Evolutionary conservation across 129 eudicot species (phyloP), one percentile per base, ranked within the genome.

Genomic region (Solidago caesia): DNA sequence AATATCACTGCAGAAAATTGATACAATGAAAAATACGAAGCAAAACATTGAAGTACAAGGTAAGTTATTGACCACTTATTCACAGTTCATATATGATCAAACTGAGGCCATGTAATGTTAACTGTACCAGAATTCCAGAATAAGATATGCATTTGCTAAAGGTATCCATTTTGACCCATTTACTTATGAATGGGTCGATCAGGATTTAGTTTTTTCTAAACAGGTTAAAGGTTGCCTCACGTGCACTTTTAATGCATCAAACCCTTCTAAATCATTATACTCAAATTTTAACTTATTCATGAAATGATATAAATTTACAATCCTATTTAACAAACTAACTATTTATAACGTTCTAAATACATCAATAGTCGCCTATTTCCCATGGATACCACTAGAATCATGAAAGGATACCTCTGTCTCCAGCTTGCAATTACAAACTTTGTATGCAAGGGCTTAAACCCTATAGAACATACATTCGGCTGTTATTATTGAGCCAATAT

Each of bases 401-500:
- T 10, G 43, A 65, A 52, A 44, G 21, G 55, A 52, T 88, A 94
- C 98, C 98, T 12, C 93, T 94, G 73, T 94, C 98, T 4, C 98
- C 98, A 68, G 98, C 98, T 86, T 94, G 85, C 86, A 94, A 69
- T 77, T 90, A 93, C 97, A 94, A 86, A 75, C 81, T 88, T 77
- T 88, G 97, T 83, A 94, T 83, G 84, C 96, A 94, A 14, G 89
- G 92, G 72, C 88, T 88, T 8, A 94, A 91, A 8, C 98, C 98
- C 79, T 94, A 97, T 78, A 94, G 81, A 62, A 94, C 97, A 79
- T 94, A 94, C 98, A 94, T 94, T 68, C 98, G 83, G 79, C 98
- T 94, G 87, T 94, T 94, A 63, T 94, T 94, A 66, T 94, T 94
- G 64, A 97, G 97, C 98, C 98, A 94, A n/a, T n/a, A 87, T 86